Conservation (phyloP, 1,139 yeast species). For the Zhuliangozyma parablackwelliae region DNA sequence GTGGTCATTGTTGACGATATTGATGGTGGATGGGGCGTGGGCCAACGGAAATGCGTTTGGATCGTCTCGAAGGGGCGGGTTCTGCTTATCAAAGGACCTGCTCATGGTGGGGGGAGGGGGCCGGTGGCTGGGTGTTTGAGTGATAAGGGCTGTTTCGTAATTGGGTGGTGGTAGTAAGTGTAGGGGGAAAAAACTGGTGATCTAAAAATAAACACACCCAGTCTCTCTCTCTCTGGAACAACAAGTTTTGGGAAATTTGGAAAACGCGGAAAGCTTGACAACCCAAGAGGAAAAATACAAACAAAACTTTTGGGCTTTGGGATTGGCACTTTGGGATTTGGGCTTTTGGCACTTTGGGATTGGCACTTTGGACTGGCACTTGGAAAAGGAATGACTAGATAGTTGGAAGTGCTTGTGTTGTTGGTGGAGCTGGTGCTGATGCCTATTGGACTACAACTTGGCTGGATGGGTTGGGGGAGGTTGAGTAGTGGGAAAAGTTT, state of each 20-base stretch:
- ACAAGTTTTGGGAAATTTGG: background rate
- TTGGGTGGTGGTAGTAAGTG: background rate
- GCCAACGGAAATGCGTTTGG: background rate
- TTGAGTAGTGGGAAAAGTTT: too few species aligned
- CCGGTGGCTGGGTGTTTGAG: background rate
- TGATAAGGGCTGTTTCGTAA: background rate
- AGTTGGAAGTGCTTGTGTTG: conserved; percentile 4
- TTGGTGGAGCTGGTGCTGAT: too few species aligned
- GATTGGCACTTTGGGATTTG: too few species aligned
- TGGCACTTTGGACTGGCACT: background rate
- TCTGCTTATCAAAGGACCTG: conserved; percentile 2
- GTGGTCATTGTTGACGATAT: conserved; percentile 6
- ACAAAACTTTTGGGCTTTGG: too few species aligned
- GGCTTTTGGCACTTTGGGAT: background rate
- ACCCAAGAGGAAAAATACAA: too few species aligned
- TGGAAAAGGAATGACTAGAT: conserved; percentile 7
- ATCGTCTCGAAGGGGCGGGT: conserved; percentile 3
- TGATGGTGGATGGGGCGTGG: conserved; percentile 4
- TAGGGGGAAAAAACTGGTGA: background rate
- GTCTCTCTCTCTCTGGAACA: background rate
- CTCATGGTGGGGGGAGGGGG: conserved; percentile 1
- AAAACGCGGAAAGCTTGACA: background rate
- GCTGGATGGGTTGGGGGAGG: too few species aligned
- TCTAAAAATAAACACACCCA: conserved; percentile 2
- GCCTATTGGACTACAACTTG: too few species aligned